Evolutionary conservation across 345 rosid species (phyloP), one percentile per base, ranked within the genome.

Genomic region (Populus pruinosa): DNA sequence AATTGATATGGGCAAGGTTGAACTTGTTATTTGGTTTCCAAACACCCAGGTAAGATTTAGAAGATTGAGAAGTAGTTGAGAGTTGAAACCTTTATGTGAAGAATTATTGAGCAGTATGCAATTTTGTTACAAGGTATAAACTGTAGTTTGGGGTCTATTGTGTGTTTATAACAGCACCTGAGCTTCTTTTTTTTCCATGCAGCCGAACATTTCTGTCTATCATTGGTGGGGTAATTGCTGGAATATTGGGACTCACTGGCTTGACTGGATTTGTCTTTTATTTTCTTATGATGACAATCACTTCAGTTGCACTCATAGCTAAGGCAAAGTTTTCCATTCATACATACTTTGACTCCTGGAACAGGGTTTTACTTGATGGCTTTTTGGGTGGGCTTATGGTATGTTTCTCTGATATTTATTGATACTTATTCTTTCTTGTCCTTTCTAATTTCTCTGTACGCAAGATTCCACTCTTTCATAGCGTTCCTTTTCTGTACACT

Each of bases 161-260:
- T 21, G 23, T 74, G 23, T 69, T 61, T 43, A 20, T 31, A 43
- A 61, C 71, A 62, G 18, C n/a, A 21, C 11, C 20, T 50, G 29
- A 72, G 8, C 61, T 65, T 62, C 56, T 33, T 70, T 66, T 70
- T 68, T 63, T 55, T 8, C 25, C 11, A 29, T 91, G 92, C 88
- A 96, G 98, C 85, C 98, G 96, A 64, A 96, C 98, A 14, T 96
- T 96, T 80, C 83, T 96, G 86, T 96, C 98, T 20, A 91, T 96
- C 81, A 89, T 90, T 1, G 97, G 93, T 67, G 98, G 99, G 47
- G 96, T 90, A 71, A 82, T 90, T 82, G 97, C 98, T 38, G 99
- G 99, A 83, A 92, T 96, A 43, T 78, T 88, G 69, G 99, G 99
- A 59, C 90, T 92, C 83, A 96, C 92, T 4, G 90, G 99, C 71